phyloP scores from a whole-genome alignment of 1,284 basidiomycete species.

The Leccinum variabile region DNA sequence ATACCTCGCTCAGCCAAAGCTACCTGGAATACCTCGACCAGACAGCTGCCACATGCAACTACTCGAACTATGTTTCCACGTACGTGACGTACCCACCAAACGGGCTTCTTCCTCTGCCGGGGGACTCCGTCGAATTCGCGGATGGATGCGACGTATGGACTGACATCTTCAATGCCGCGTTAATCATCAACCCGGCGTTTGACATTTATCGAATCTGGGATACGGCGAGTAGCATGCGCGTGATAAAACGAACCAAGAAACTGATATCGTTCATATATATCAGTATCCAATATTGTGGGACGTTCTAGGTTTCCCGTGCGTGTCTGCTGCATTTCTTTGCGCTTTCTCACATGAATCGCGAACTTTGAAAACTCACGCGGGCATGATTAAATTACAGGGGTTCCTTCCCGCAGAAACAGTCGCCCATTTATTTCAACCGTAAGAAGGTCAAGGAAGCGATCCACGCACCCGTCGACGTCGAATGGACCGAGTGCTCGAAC shows the following conservation, averaged over 20 bases:
- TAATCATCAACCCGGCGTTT: slow-evolving; percentile 71
- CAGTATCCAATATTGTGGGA: slow-evolving; percentile 36
- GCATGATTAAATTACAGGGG: not conserved
- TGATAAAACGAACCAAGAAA: not conserved
- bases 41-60: slow-evolving; percentile 57
- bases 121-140: slow-evolving; percentile 43
- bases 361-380: not conserved
- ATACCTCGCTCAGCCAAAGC: slow-evolving; percentile 49
- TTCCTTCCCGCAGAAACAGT: not conserved
- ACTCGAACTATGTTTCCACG: slow-evolving; percentile 60
- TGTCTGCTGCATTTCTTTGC: not conserved
- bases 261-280: not conserved
- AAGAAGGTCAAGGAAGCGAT: slow-evolving; percentile 58
- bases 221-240: slow-evolving; percentile 39
- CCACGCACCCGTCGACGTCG: slow-evolving; percentile 62
- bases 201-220: slow-evolving; percentile 76
- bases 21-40: slow-evolving; percentile 61
- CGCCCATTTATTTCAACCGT: not conserved
- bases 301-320: not conserved
- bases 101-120: slow-evolving; percentile 57
- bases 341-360: not conserved
- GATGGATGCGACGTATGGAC: slow-evolving; percentile 67
- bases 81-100: slow-evolving; percentile 67
- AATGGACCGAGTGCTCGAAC: slow-evolving; percentile 66
- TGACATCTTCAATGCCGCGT: slow-evolving; percentile 57